Percentiles rank a stretch among this genome's conserved stretches.
Conservation (phyloP, 768 basidiomycete genomes). For the Inosperma sp. region DNA sequence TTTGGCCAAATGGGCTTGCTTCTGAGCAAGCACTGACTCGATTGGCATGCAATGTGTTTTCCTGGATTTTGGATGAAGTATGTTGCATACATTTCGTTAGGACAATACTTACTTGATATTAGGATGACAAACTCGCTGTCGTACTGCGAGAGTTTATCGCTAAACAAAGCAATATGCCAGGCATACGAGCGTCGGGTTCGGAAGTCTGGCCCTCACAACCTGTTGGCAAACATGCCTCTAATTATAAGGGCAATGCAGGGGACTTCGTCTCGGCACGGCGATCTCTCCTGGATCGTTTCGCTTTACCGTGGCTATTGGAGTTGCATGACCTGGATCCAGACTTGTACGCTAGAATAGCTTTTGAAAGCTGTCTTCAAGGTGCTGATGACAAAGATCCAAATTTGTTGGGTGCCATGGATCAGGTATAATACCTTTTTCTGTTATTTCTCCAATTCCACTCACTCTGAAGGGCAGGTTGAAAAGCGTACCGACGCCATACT, state of each 20-base stretch:
- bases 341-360: conserved; percentile 50
- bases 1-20: conserved; percentile 71
- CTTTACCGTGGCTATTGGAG: conserved; percentile 62
- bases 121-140: conserved; percentile 65
- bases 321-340: conserved; percentile 58
- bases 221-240: conserved; percentile 31
- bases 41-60: conserved; percentile 51
- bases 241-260: conserved; percentile 55
- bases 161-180: conserved; percentile 54
- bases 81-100: background rate
- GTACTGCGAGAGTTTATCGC: conserved; percentile 68
- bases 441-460: background rate
- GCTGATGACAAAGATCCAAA: conserved; percentile 23
- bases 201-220: conserved; percentile 53
- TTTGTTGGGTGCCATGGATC: background rate
- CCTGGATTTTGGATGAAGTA: conserved; percentile 76
- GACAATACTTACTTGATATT: background rate
- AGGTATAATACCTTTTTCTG: background rate
- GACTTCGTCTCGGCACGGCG: conserved; percentile 64
- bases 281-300: conserved; percentile 51
- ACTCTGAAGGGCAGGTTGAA: conserved; percentile 9
- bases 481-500: conserved; percentile 41
- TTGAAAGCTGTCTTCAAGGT: conserved; percentile 47
- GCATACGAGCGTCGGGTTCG: conserved; percentile 43
- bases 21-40: conserved; percentile 67